Evolutionary conservation across 495 filamentous ascomycete species (phyloP), one percentile per base, ranked within the genome.

Genomic region (Xylaria curta): DNA sequence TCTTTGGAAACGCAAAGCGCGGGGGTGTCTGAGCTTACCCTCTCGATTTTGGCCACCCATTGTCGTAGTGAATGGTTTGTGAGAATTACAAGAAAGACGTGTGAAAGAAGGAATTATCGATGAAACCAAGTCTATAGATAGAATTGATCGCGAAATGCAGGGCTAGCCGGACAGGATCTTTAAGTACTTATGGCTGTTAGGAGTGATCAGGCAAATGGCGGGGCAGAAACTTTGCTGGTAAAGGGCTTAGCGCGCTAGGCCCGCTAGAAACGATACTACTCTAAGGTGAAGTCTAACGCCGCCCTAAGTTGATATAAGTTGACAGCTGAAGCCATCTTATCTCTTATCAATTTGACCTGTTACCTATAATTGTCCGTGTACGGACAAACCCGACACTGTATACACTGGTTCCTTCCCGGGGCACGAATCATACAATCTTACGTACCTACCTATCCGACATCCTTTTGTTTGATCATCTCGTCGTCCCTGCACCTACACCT

Each of bases 41-140:
- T 90, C 89, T 89, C 90, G 88, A 80, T 88, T 87, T 79, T 85
- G 82, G 69, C 90, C 90, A 82, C 90, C 90, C 90, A 92, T 92
- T 26, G 36, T 71, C 33, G 66, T 46, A 31, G 58, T 38, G 21
- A 40, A 2, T 63, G 15, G 7, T 60, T 58, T 47, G 24, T 54
- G 59, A 36, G 28, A 26, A 71, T 47, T 1, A n/a, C 2, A 17
- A 2, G 4, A 19, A 33, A 31, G 38, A 19, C 13, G 24, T 49
- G 28, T 7, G 61, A 26, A 51, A 12, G n/a, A 9, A 33, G 47
- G 24, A 49, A 3, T 8, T 10, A 17, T 10, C 24, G 68, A 63
- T 44, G 21, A 53, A 62, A 7, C 36, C n/a, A 47, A 68, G 38
- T 40, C 53, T 40, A 59, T 33, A 33, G 58, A 40, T 31, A 46